Conservation (phyloP, 306 rosid genomes). For the Oemleria cerasiformis region DNA sequence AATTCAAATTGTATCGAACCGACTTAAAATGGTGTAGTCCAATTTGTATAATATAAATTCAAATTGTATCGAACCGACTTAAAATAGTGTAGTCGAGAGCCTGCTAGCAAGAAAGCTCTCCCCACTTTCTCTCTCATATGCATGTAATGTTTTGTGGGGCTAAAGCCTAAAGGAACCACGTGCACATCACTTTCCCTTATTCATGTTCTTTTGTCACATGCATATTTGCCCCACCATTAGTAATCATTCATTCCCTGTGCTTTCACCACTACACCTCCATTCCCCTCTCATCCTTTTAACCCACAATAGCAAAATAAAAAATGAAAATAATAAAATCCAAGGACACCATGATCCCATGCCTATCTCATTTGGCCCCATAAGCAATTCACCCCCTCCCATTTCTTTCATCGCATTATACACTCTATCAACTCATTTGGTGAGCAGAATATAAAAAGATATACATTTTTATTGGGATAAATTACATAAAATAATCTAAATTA, state of each 20-base stretch:
- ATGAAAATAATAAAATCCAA: not conserved
- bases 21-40: too few relatives aligned
- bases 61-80: not conserved
- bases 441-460: too few relatives aligned
- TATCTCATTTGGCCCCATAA: constrained; percentile 7
- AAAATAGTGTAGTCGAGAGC: too few relatives aligned
- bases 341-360: constrained; percentile 6
- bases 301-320: constrained; percentile 27
- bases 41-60: too few relatives aligned
- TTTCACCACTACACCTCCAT: constrained; percentile 22
- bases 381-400: constrained; percentile 19
- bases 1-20: too few relatives aligned
- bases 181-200: constrained; percentile 36
- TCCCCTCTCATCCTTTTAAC: constrained; percentile 13
- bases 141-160: constrained; percentile 19
- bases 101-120: not conserved
- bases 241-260: constrained; percentile 14
- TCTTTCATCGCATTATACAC: constrained; percentile 5
- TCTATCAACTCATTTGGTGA: too few relatives aligned
- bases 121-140: not conserved
- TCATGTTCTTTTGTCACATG: constrained; percentile 25
- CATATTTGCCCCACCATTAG: constrained; percentile 23
- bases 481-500: too few relatives aligned
- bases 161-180: constrained; percentile 24
- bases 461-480: too few relatives aligned